Evolutionary conservation across 2,329 filamentous ascomycete genomes (phyloP), one percentile per base, ranked within the genome.

Genomic region (Xylariaceae sp.): DNA sequence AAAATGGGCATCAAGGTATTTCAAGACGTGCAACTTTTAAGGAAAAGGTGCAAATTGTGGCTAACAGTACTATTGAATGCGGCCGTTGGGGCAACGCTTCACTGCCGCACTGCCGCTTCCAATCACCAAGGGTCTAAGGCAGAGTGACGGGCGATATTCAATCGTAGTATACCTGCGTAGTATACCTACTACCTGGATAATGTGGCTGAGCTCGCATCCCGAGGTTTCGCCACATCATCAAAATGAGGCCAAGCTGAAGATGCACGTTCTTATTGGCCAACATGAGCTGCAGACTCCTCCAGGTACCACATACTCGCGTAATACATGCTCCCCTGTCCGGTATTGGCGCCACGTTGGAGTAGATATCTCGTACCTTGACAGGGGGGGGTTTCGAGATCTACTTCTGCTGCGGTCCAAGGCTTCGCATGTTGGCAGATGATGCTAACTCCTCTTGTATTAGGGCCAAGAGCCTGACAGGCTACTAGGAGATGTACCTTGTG

Each of bases 381-480:
- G 8, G 29, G n/a, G 24, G 24, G 23, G 11, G 6, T 23, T 11
- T 33, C 19, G 33, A 26, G 26, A 53, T 58, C 40, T 16, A 24
- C 46, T 33, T 24, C 48, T 59, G 59, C 56, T 62, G 59, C 59
- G 56, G 59, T 53, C 45, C 34, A 24, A 43, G 56, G 59, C 56
- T 62, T 61, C 16, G 56, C 60, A 49, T 46, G 28, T 34, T 24
- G 29, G 36, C 37, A 39, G 50, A 29, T 45, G 50, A 16, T 45
- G 43, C 57, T 53, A 53, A 60, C 48, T 40, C 24, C 44, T 53
- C 49, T 36, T 23, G 56, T 55, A 17, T 21, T 41, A 53, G 44
- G 55, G 55, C 49, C 28, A 46, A 33, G 23, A 41, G 46, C 46
- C 49, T 51, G 44, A 40, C 43, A n/a, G 26, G 26, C 47, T 19